A percentile compares a stretch with the other conserved stretches of the same genome.
These are phyloP conservation scores for Diphasiastrum complanatum DNA, from an alignment of 83 land plant species.

Conservation along the genomic window DNA sequence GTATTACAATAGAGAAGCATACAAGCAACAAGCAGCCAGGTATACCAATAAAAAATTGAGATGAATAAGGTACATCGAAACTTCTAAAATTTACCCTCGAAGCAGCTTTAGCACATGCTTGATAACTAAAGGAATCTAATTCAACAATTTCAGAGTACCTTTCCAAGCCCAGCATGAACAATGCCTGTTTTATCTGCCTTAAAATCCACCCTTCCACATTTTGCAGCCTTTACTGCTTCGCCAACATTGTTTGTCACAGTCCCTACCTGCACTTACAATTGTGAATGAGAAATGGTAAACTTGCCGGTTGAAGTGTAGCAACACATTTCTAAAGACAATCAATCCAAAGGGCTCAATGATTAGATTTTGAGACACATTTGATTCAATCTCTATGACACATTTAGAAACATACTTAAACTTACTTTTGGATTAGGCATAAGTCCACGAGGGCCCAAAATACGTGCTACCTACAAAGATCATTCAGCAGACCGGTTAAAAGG, in stretches of 20 bases:
- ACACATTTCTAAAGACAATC: conserved; percentile 1
- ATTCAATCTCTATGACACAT: background rate
- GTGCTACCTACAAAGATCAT: conserved; percentile 20
- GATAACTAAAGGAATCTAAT: background rate
- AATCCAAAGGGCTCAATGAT: conserved; percentile 1
- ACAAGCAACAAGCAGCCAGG: no score
- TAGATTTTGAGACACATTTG: no score
- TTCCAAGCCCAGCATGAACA: conserved; percentile 92
- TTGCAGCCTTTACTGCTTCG: conserved; percentile 59
- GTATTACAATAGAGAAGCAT: no score
- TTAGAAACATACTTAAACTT: background rate
- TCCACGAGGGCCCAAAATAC: conserved; percentile 34
- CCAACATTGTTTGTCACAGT: conserved; percentile 70
- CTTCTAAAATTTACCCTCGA: background rate
- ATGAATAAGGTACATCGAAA: background rate
- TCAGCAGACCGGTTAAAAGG: background rate
- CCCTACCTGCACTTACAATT: conserved; percentile 42
- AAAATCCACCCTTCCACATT: conserved; percentile 64
- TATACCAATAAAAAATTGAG: no score
- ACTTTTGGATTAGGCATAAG: conserved; percentile 40
- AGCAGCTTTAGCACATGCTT: background rate
- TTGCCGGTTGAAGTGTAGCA: no score
- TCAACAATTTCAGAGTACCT: conserved; percentile 56
- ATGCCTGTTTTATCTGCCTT: conserved; percentile 78
- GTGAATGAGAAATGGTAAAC: background rate